Conservation (phyloP, 345 rosid species). For the Brassica nigra region DNA sequence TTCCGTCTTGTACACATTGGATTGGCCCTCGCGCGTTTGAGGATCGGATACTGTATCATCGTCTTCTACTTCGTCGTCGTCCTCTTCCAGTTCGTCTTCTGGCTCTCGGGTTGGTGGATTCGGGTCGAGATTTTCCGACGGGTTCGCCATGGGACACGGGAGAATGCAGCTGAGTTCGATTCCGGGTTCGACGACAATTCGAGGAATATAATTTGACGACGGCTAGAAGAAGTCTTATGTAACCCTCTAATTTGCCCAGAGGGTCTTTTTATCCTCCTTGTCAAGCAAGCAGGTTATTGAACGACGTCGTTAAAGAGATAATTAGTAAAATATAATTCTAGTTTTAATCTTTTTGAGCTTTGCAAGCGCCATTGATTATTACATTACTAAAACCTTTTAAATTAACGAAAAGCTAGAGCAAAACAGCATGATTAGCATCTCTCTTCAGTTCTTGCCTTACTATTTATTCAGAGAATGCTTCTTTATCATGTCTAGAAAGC, state of each 20-base stretch:
- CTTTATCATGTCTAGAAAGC: neutral
- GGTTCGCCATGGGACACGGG: conserved; percentile 31
- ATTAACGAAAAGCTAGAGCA: neutral
- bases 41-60: conserved; percentile 31
- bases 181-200: conserved; percentile 4
- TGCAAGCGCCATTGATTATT: neutral
- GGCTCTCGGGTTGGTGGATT: conserved; percentile 22
- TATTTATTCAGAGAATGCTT: neutral
- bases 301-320: neutral
- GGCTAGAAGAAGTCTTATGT: conserved; percentile 1
- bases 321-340: too few species aligned
- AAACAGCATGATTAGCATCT: too few species aligned
- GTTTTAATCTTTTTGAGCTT: too few species aligned
- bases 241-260: neutral
- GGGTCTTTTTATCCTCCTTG: neutral
- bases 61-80: conserved; percentile 35
- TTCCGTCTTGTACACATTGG: conserved; percentile 43
- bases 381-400: too few species aligned
- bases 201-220: conserved; percentile 20
- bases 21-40: conserved; percentile 38
- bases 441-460: too few species aligned
- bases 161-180: conserved; percentile 12
- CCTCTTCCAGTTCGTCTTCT: conserved; percentile 10
- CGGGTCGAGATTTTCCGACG: conserved; percentile 18
- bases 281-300: neutral